Base-by-base conservation (phyloP, 2,329 filamentous ascomycete species). In the Acephala macrosclerotiorum region DNA sequence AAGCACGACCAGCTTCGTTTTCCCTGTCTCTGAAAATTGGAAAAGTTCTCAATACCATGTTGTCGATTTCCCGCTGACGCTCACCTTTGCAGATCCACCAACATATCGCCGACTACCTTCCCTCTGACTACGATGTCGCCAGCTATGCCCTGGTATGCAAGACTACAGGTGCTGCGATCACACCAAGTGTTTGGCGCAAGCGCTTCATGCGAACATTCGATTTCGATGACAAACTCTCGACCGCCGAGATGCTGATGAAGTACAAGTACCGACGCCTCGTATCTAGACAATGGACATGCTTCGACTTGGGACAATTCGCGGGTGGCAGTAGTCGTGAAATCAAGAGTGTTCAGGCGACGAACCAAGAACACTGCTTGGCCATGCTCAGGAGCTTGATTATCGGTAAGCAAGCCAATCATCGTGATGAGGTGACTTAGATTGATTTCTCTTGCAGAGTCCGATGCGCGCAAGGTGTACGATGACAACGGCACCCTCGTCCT, bases 161-260 rank as follows among this genome's bases (percentile, higher is more conserved):
- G 8, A 70, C 68, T 3, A 79, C 80, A 0, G 72, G 76, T 38
- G 61, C 76, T 67, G 78, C 81, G 7, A 73, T 85, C 61, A 70
- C 76, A 11, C 63, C 69, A 26, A 80, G 78, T 7, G 82, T 85
- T 71, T 87, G 84, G 84, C 79, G 80, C 40, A 68, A 72, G 42
- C 77, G 75, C 20, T 86, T 83, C 69, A 71, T 76, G 16, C 63
- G 74, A 25, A 75, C 64, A 29, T 87, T 80, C 68, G 83, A 84
- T 36, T 80, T 25, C 45, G 69, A 58, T 60, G 56, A 29, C 49
- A 73, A 53, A 58, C 60, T 61, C 53, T 63, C 61, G 77, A 78
- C 66, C 60, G 57, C 68, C 9, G 69, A 77, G 7, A 70, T 81
- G 22, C 61, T 55, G 4, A 25, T 59, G 14, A 69, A 69, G 40